Conservation (phyloP, 2,329 filamentous ascomycete species). For the Beauveria sp. region DNA sequence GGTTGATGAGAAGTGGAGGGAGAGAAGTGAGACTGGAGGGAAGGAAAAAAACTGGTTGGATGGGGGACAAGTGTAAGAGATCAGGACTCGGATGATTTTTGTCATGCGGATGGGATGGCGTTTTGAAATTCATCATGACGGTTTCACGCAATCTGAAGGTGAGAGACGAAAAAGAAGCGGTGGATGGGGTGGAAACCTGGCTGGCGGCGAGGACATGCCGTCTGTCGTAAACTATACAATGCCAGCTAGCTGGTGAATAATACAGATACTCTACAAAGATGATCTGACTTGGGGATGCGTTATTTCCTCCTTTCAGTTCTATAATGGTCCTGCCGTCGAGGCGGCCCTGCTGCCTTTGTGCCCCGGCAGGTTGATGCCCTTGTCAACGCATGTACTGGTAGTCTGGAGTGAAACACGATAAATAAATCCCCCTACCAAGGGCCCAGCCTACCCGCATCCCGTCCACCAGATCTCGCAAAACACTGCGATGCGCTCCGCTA, state of each 20-base stretch:
- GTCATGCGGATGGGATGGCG: slow-evolving; percentile 4
- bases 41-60: background rate
- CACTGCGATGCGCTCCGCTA: no score
- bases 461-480: no score
- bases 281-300: background rate
- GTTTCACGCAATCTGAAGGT: background rate
- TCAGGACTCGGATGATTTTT: background rate
- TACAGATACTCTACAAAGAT: background rate
- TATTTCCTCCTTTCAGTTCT: no score
- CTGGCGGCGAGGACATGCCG: background rate
- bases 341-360: no score
- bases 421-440: no score
- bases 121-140: slow-evolving; percentile 9
- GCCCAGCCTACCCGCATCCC: no score
- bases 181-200: background rate
- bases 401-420: no score
- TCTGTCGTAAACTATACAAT: background rate
- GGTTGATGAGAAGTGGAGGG: no score
- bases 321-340: no score
- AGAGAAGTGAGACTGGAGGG: background rate
- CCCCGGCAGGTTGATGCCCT: no score
- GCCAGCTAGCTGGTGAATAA: slow-evolving; percentile 1
- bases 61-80: background rate
- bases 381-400: no score
- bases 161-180: background rate